phyloP scores from a whole-genome alignment of 805 yeast genomes.

The Metschnikowia aberdeeniae region DNA sequence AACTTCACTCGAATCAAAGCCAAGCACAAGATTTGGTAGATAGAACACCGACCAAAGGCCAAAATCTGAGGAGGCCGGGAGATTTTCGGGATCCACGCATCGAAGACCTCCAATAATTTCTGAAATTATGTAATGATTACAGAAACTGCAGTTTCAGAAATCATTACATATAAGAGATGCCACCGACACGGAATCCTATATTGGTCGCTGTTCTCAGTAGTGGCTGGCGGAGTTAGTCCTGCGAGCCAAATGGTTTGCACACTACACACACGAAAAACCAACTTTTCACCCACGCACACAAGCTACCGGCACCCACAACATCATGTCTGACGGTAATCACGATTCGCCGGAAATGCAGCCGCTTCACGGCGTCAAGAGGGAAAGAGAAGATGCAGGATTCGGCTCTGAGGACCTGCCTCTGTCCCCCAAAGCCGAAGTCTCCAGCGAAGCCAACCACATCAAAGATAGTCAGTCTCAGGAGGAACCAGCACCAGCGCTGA shows the following conservation, averaged over 20 bases:
- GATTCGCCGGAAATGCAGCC: background rate
- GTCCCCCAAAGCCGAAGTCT: constrained; percentile 1
- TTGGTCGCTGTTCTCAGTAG: too few relatives aligned
- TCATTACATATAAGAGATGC: background rate
- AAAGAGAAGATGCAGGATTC: constrained; percentile 7
- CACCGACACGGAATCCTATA: background rate
- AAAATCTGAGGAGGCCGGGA: too few relatives aligned
- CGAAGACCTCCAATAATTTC: background rate
- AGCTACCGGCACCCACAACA: background rate
- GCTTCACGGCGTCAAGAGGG: constrained; percentile 10
- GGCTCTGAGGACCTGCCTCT: background rate
- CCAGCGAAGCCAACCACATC: constrained; percentile 17
- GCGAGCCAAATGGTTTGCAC: background rate
- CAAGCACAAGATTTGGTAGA: too few relatives aligned
- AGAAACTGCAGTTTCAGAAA: too few relatives aligned
- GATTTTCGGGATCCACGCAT: background rate
- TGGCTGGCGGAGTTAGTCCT: too few relatives aligned
- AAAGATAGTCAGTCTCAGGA: constrained; percentile 6
- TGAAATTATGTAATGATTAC: too few relatives aligned
- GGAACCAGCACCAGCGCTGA: background rate
- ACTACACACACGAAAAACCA: constrained; percentile 11
- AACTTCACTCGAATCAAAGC: too few relatives aligned
- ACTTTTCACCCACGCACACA: constrained; percentile 6
- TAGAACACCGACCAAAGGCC: too few relatives aligned
- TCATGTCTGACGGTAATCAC: constrained; percentile 8